These are phyloP conservation scores for Kodamaea fungicola DNA, from an alignment of 1,139 yeast genomes.

Conservation along the genomic window DNA sequence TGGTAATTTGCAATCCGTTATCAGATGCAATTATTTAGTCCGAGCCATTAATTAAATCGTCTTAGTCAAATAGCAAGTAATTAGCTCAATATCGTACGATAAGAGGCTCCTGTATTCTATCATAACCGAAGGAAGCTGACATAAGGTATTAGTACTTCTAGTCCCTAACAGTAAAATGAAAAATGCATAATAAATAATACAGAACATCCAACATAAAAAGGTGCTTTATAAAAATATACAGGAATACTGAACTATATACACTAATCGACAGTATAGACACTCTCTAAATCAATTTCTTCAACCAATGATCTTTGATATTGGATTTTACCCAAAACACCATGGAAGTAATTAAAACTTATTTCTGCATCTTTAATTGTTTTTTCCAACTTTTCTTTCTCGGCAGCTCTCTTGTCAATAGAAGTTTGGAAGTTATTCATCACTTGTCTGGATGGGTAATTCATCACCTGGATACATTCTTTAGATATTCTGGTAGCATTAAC, in stretches of 20 bases:
- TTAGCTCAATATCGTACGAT: no score
- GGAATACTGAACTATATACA: slow-evolving; percentile 4
- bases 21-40: no score
- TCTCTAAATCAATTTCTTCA: slow-evolving; percentile 52
- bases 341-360: slow-evolving; percentile 59
- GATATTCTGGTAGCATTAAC: slow-evolving; percentile 74
- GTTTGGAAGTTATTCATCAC: slow-evolving; percentile 75
- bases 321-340: slow-evolving; percentile 47
- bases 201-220: neutral
- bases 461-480: slow-evolving; percentile 77
- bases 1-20: no score
- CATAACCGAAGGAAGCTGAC: no score
- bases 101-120: no score
- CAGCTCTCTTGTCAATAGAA: slow-evolving; percentile 57
- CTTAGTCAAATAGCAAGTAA: no score
- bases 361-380: slow-evolving; percentile 56
- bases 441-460: slow-evolving; percentile 80
- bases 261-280: slow-evolving; percentile 39
- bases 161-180: no score
- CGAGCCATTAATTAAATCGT: no score
- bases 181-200: no score
- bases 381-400: slow-evolving; percentile 57
- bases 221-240: neutral
- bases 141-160: no score
- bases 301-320: slow-evolving; percentile 45